These are phyloP conservation scores for Citeromyces matritensis DNA, from an alignment of 805 yeast genomes.

Conservation along the genomic window DNA sequence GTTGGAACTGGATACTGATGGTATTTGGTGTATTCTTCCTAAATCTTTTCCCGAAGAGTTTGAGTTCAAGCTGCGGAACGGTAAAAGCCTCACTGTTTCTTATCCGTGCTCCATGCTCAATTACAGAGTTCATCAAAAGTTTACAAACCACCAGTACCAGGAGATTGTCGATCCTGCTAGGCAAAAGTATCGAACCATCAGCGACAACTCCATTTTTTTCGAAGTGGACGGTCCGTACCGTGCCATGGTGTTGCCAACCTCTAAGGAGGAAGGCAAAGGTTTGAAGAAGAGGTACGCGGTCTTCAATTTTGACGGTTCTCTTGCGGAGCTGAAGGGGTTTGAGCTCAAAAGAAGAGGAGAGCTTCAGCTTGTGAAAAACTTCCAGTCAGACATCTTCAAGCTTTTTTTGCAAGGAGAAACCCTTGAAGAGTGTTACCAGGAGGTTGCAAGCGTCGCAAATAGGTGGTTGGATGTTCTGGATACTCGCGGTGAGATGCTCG, in stretches of 20 bases:
- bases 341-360: conserved; percentile 97
- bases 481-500: conserved; percentile 71
- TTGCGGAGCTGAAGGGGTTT: conserved; percentile 94
- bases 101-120: conserved; percentile 96
- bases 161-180: conserved; percentile 57
- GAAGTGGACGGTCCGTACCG: conserved; percentile 98
- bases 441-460: conserved; percentile 88
- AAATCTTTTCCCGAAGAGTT: conserved; percentile 85
- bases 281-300: conserved; percentile 95
- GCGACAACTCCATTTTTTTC: conserved; percentile 91
- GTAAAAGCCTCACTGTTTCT: conserved; percentile 63
- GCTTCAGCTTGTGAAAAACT: conserved; percentile 79
- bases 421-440: conserved; percentile 65
- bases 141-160: conserved; percentile 92
- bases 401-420: conserved; percentile 77
- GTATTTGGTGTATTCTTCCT: conserved; percentile 98
- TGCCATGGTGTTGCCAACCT: conserved; percentile 95
- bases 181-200: conserved; percentile 56
- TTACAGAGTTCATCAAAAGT: conserved; percentile 77
- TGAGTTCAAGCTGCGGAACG: conserved; percentile 54
- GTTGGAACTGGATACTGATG: conserved; percentile 93
- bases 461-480: conserved; percentile 93
- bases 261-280: conserved; percentile 95
- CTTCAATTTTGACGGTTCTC: conserved; percentile 82
- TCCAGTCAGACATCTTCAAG: conserved; percentile 89